These are phyloP conservation scores for Eucalyptus cloeziana DNA, from an alignment of 345 rosid species.

Conservation along the genomic window DNA sequence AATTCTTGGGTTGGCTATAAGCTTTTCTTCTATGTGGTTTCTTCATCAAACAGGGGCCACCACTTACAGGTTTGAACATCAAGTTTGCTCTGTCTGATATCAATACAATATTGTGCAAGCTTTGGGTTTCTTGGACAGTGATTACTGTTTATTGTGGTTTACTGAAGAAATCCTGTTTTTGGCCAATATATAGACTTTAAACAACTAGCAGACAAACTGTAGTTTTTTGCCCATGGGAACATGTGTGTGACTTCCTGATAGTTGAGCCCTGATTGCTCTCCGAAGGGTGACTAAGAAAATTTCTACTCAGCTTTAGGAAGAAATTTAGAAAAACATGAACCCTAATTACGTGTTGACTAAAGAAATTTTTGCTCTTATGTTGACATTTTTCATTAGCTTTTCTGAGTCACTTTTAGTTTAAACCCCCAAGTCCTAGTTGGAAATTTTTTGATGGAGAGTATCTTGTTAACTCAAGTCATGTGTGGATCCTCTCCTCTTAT, in stretches of 20 bases:
- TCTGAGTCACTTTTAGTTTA: background rate
- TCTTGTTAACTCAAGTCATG: background rate
- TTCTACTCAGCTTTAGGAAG: background rate
- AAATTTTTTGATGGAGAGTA: background rate
- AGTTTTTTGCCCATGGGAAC: background rate
- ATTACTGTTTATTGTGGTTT: background rate
- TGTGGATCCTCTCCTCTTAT: background rate
- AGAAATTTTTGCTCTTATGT: background rate
- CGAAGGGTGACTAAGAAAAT: background rate
- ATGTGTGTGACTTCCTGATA: background rate
- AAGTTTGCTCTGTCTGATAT: background rate
- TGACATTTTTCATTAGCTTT: background rate
- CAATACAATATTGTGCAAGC: background rate
- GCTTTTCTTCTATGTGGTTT: conserved; percentile 99
- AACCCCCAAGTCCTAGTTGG: background rate
- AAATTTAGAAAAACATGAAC: background rate
- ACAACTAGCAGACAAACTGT: background rate
- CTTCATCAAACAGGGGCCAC: conserved; percentile 99
- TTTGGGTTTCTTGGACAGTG: background rate
- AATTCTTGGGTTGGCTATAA: conserved; percentile 87
- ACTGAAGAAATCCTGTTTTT: background rate
- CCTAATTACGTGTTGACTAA: background rate
- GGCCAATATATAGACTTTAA: background rate
- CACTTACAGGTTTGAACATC: conserved; percentile 63
- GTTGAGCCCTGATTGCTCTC: background rate